These are phyloP conservation scores for Purshia tridentata DNA, from an alignment of 306 rosid genomes.

Conservation along the genomic window DNA sequence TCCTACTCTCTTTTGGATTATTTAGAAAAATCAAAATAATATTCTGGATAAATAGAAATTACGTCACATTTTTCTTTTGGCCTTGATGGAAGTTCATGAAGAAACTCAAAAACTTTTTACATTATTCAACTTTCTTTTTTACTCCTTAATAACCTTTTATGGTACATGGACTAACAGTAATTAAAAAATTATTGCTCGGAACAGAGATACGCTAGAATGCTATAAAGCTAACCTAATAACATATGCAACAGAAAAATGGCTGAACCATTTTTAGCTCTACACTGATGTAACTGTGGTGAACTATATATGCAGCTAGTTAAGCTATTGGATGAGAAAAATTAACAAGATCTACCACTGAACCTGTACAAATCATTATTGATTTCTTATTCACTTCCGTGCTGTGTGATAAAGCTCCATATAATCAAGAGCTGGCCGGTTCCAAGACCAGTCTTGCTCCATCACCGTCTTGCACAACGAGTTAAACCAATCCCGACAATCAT, in stretches of 20 bases:
- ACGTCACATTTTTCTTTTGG: background rate
- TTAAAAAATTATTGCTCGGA: conserved; percentile 12
- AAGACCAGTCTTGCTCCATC: conserved; percentile 99
- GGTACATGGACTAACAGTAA: background rate
- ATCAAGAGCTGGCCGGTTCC: conserved; percentile 96
- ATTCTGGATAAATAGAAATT: background rate
- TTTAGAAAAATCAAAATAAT: too few relatives aligned
- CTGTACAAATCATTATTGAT: conserved; percentile 41
- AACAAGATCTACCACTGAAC: conserved; percentile 23
- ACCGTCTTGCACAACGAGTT: conserved; percentile 74
- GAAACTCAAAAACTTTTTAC: background rate
- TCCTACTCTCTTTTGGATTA: too few relatives aligned
- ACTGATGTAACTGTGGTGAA: conserved; percentile 10
- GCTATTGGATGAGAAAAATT: conserved; percentile 1
- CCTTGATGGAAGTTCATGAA: background rate
- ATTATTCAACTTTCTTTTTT: background rate
- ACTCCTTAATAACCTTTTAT: background rate
- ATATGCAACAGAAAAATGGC: conserved; percentile 27
- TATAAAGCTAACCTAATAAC: conserved; percentile 35
- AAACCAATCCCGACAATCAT: conserved; percentile 73
- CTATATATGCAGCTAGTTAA: conserved; percentile 28
- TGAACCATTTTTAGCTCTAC: too few relatives aligned
- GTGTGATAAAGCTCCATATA: conserved; percentile 95
- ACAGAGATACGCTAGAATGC: conserved; percentile 2
- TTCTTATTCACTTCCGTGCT: conserved; percentile 54